Conservation (phyloP, 805 yeast species). For the Candida pini region DNA sequence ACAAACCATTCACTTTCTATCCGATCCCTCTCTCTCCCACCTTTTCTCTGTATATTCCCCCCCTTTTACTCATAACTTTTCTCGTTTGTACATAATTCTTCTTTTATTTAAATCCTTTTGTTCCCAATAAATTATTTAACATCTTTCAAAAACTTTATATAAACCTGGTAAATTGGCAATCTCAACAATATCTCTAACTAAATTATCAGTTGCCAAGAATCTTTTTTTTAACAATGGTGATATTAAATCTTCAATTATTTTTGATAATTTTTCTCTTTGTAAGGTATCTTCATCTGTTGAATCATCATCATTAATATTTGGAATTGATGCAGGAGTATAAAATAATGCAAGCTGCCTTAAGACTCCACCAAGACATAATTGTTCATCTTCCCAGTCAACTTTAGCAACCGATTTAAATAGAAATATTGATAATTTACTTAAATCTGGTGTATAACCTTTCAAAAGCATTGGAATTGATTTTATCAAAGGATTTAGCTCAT, state of each 20-base stretch:
- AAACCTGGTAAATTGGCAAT: slow-evolving; percentile 89
- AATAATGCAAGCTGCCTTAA: slow-evolving; percentile 64
- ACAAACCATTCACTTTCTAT: too few relatives aligned
- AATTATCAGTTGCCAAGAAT: slow-evolving; percentile 55
- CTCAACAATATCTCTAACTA: slow-evolving; percentile 60
- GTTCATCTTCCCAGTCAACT: slow-evolving; percentile 65
- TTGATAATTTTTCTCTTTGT: slow-evolving; percentile 25
- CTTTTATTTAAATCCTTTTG: too few relatives aligned
- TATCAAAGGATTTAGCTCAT: slow-evolving; percentile 34
- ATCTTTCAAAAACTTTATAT: slow-evolving; percentile 89
- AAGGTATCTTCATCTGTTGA: slow-evolving; percentile 19
- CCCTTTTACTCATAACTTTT: too few relatives aligned
- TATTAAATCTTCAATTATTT: slow-evolving; percentile 47
- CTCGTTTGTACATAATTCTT: too few relatives aligned
- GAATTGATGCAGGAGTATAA: slow-evolving; percentile 58
- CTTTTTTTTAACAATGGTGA: slow-evolving; percentile 62
- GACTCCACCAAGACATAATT: slow-evolving; percentile 60
- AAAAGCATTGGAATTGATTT: slow-evolving; percentile 62
- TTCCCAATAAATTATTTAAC: slow-evolving; percentile 38
- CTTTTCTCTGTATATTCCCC: too few relatives aligned
- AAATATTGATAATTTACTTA: slow-evolving; percentile 61
- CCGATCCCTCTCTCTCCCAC: too few relatives aligned
- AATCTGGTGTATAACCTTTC: slow-evolving; percentile 56
- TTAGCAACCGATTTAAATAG: slow-evolving; percentile 53
- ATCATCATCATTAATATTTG: slow-evolving; percentile 14